Base-by-base conservation (phyloP, 2,329 filamentous ascomycete genomes). In the Escovopsis weberi region DNA sequence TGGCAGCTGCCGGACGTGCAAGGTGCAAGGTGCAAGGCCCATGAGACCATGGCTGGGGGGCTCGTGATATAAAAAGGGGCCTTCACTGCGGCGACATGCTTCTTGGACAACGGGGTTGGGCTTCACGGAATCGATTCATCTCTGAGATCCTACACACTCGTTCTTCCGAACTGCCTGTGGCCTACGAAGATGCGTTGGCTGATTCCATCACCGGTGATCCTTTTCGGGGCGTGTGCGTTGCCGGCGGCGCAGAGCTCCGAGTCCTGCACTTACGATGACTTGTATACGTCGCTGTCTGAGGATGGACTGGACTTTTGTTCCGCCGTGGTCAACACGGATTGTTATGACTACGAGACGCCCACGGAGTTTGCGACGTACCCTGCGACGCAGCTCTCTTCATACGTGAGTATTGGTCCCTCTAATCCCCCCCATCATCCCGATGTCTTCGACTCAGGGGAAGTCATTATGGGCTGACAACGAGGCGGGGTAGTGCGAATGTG, bases 291-390 rank as follows among this genome's bases (percentile, higher is more conserved):
- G 1, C 51, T 61, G 7, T 37, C 48, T 6, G 42, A 44, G 23
- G 45, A 55, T n/a, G 56, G 54, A 1, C 42, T 45, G 26, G 41
- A 48, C 0, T 61, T 59, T 30, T 61, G 59, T 42, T 56, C 53
- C 1, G 52, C 48, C 45, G 42, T 61, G 18, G 36, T 61, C 6
- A 52, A 54, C 23, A 41, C 40, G 10, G 43, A 44, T 12, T 51
- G 50, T 32, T 43, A 47, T 4, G 37, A 41, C 18, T 40, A 45
- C n/a, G 38, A 40, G 8, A 59, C 55, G 10, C 59, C 58, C 26
- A 44, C 47, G 6, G 50, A 55, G 38, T 60, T 57, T 42, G 46
- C 52, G 34, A 51, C 50, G 2, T 56, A 56, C 43, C 53, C 56
- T 19, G 51, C 52, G 35, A 51, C 49, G 10, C 52, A 47, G 42